Percentiles rank a stretch among this genome's conserved stretches.
Evolutionary conservation across 208 protist genomes (phyloP).

Genomic region (Phytomonas francai): DNA sequence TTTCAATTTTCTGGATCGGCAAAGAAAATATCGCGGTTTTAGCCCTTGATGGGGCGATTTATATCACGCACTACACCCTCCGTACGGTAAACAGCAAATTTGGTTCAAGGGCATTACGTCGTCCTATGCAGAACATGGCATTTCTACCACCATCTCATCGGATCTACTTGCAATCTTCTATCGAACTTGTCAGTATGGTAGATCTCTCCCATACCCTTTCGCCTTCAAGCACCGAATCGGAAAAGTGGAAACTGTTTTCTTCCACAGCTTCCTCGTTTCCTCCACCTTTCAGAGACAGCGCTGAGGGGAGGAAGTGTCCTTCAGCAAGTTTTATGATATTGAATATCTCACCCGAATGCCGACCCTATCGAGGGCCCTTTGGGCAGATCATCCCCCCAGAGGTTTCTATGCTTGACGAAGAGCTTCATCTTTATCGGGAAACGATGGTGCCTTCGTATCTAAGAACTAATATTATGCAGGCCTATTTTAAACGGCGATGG

Average conservation of each 20-base stretch:
- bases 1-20: conserved; percentile 31
- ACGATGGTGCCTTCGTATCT: conserved; percentile 59
- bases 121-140: conserved; percentile 60
- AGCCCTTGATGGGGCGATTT: conserved; percentile 38
- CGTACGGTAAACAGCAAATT: conserved; percentile 58
- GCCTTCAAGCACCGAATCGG: background rate
- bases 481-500: background rate
- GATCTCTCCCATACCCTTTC: background rate
- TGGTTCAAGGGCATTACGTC: conserved; percentile 38
- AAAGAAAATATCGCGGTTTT: conserved; percentile 41
- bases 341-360: conserved; percentile 15
- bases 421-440: conserved; percentile 62
- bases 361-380: conserved; percentile 70
- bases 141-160: conserved; percentile 67
- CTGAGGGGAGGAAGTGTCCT: background rate
- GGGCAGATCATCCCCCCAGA: conserved; percentile 56
- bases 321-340: conserved; percentile 37
- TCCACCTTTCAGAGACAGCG: background rate
- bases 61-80: conserved; percentile 44
- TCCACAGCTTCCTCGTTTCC: background rate
- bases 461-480: background rate
- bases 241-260: background rate
- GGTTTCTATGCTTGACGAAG: conserved; percentile 39
- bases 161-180: conserved; percentile 55
- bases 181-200: conserved; percentile 12